Conservation (phyloP, 139 green algal genomes). For the Chlorella sp. region DNA sequence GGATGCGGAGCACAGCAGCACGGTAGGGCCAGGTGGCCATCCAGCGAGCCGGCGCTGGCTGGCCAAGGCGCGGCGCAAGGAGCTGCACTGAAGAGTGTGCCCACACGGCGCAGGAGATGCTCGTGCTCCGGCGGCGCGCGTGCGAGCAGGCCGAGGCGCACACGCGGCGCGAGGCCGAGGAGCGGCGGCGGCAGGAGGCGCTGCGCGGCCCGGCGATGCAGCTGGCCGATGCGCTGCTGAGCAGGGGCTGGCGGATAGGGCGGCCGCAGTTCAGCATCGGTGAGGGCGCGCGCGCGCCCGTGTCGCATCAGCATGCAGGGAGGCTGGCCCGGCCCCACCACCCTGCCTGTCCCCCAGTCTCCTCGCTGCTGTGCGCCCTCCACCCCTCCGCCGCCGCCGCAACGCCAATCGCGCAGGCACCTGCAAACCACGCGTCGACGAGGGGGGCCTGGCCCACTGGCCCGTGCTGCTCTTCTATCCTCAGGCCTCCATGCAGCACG, state of each 20-base stretch:
- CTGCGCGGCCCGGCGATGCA: conserved; percentile 35
- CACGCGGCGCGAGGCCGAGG: conserved; percentile 9
- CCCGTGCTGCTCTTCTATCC: conserved; percentile 91
- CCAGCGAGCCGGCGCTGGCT: no score
- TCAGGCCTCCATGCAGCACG: conserved; percentile 74
- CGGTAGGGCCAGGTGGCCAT: no score
- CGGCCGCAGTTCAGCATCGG: conserved; percentile 59
- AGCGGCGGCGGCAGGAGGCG: conserved; percentile 16
- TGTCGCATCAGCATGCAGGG: no score
- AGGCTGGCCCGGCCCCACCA: no score
- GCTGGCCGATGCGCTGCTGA: conserved; percentile 43
- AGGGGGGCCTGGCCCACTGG: conserved; percentile 70
- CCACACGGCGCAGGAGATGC: no score
- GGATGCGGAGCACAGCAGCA: no score
- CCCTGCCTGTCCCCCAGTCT: neutral
- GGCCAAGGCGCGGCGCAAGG: no score
- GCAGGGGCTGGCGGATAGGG: conserved; percentile 52
- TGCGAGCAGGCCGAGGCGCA: no score
- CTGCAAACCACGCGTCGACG: conserved; percentile 59
- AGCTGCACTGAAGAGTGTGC: no score
- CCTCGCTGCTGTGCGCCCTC: neutral
- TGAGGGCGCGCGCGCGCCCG: neutral
- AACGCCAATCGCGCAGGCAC: no score
- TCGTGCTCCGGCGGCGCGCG: no score
- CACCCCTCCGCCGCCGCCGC: no score